Evolutionary conservation across 2,329 filamentous ascomycete species (phyloP), one percentile per base, ranked within the genome.

Genomic region (Colletotrichum agaves): DNA sequence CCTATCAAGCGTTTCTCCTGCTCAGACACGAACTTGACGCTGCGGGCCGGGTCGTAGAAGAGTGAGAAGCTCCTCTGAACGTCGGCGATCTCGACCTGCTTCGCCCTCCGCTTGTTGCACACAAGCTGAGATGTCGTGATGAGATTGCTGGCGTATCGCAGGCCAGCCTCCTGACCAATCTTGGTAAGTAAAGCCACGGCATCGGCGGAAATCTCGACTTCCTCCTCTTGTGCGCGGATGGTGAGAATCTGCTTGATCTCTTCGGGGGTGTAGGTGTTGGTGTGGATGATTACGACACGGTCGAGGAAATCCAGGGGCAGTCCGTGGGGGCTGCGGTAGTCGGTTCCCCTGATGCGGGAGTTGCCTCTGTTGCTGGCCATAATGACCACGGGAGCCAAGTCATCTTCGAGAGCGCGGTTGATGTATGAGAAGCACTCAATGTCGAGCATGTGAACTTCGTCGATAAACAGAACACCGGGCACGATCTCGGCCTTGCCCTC

Each of bases 381-480:
- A 81, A 99, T 99, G 79, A 99, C 94, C 71, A 99, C 94, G 43
- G 96, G 96, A 1, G 96, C 94, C 35, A 99, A 87, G 75, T 98
- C 94, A 69, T 94, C 93, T 81, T 99, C 96, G 49, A 99, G 86
- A 1, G 96, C 96, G 59, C 96, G 92, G 84, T 99, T 99, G 85
- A 99, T 91, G 84, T 97, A 99, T 49, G 94, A 97, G 84, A 97
- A 99, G 84, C 95, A 98, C 81, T 99, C 96, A 71, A 98, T 98
- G 78, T 99, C 96, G 65, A 99, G 92, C 95, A 99, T 98, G 85
- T 99, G 96, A 5, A 99, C 95, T 83, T 99, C 96, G 75, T 99
- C 96, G 75, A 99, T 97, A 84, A 99, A 99, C 7, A 99, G 84
- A 7, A 99, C 96, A 50, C 96, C 96, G 0, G 96, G 96, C 0